phyloP scores from a whole-genome alignment of 148 eudicot species.

The Chenopodium suecicum region DNA sequence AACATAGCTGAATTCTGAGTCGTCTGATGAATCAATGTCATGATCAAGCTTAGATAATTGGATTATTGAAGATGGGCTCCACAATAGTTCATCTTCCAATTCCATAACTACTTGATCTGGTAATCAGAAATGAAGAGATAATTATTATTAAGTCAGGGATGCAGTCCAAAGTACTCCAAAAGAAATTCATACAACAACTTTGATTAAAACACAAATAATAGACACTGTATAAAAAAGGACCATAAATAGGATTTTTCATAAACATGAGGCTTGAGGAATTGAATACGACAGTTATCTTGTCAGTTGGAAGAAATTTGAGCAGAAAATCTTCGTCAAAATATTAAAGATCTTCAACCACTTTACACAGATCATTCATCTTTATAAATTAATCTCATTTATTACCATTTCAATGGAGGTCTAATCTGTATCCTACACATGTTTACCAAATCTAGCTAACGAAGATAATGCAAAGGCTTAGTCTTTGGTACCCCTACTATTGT shows the following conservation, averaged over 20 bases:
- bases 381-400: background rate
- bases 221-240: background rate
- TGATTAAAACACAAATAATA: background rate
- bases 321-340: slow-evolving; percentile 6
- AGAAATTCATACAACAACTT: background rate
- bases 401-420: slow-evolving; percentile 5
- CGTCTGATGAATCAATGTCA: slow-evolving; percentile 32
- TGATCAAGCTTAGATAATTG: slow-evolving; percentile 37
- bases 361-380: slow-evolving; percentile 7
- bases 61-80: slow-evolving; percentile 57
- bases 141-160: slow-evolving; percentile 16
- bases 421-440: background rate
- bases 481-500: background rate
- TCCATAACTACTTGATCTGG: slow-evolving; percentile 48
- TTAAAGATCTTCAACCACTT: slow-evolving; percentile 18
- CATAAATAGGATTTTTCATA: slow-evolving; percentile 5
- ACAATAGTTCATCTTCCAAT: slow-evolving; percentile 61
- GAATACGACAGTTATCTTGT: slow-evolving; percentile 13
- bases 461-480: background rate
- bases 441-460: background rate
- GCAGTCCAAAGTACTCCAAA: slow-evolving; percentile 11
- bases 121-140: slow-evolving; percentile 15
- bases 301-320: slow-evolving; percentile 1
- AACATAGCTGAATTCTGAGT: slow-evolving; percentile 61
- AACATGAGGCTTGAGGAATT: slow-evolving; percentile 3